phyloP scores from a whole-genome alignment of 495 filamentous ascomycete species.

The Trichoderma virens region DNA sequence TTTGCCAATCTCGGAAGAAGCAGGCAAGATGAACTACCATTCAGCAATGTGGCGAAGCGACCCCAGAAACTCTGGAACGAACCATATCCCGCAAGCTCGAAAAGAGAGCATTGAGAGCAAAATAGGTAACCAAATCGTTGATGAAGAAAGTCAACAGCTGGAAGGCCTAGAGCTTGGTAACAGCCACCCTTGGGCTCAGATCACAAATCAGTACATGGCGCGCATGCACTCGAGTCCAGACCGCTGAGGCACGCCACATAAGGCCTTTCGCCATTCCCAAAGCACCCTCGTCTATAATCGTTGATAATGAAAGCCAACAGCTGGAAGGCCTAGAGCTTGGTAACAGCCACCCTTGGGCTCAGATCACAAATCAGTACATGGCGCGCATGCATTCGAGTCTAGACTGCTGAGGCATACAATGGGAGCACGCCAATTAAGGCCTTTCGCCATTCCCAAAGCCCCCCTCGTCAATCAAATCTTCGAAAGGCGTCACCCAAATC shows the following conservation, averaged over 20 bases:
- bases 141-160: neutral
- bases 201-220: neutral
- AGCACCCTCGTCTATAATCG: too few relatives aligned
- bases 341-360: neutral
- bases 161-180: neutral
- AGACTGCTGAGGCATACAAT: neutral
- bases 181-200: neutral
- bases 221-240: too few relatives aligned
- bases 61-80: neutral
- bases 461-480: neutral
- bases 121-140: neutral
- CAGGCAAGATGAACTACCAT: neutral
- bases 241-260: too few relatives aligned
- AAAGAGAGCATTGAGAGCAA: neutral
- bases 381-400: neutral
- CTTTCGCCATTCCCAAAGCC: neutral
- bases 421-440: neutral
- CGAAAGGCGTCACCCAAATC: too few relatives aligned
- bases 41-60: neutral
- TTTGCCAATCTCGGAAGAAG: neutral
- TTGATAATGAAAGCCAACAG: neutral
- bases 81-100: neutral
- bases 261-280: too few relatives aligned
- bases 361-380: neutral
- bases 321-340: constrained; percentile 2